Percentiles rank a stretch among this genome's conserved stretches.
Conservation (phyloP, 2,329 filamentous ascomycete genomes). For the Bisporella sp. region DNA sequence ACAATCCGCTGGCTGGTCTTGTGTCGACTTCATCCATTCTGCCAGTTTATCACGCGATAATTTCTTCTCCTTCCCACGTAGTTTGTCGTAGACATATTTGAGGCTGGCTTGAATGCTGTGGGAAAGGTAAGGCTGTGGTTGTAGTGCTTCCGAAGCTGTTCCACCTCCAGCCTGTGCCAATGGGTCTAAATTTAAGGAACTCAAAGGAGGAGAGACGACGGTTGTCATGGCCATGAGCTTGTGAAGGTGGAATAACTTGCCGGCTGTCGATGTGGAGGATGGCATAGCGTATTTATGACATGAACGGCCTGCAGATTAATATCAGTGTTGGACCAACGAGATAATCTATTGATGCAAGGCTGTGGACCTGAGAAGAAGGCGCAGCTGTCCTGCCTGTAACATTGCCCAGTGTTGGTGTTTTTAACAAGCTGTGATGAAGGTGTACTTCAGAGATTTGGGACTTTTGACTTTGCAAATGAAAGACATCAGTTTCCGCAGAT, state of each 20-base stretch:
- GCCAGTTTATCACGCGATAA: constrained; percentile 36
- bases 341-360: background rate
- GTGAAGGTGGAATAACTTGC: constrained; percentile 27
- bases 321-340: background rate
- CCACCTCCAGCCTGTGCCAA: constrained; percentile 20
- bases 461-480: background rate
- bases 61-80: constrained; percentile 30
- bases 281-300: background rate
- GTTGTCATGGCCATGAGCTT: constrained; percentile 28
- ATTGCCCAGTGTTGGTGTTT: background rate
- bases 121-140: constrained; percentile 34
- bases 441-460: background rate
- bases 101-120: constrained; percentile 43
- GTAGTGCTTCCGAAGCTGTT: constrained; percentile 15
- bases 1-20: constrained; percentile 28
- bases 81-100: constrained; percentile 38
- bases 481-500: background rate
- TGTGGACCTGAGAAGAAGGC: background rate
- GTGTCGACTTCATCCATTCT: constrained; percentile 42
- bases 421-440: background rate
- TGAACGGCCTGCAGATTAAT: background rate
- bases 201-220: constrained; percentile 21
- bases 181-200: constrained; percentile 16
- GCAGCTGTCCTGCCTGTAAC: background rate
- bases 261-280: constrained; percentile 7